Evolutionary conservation across 202 grass and related monocot genomes (phyloP).

Genomic region (Musa balbisiana): DNA sequence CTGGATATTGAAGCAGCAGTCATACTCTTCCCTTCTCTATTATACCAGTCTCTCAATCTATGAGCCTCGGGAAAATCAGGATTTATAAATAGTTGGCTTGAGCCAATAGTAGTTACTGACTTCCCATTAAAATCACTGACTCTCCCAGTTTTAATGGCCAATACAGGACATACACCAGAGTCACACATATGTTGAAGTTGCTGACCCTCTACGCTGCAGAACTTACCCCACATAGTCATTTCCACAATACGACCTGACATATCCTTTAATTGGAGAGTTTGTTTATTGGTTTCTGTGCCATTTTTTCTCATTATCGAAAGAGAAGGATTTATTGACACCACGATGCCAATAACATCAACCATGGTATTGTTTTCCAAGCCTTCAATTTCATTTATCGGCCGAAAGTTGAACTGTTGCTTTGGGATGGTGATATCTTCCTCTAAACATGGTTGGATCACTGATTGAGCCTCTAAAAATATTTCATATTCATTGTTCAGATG

Average conservation of each 20-base stretch:
- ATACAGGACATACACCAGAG: slow-evolving; percentile 67
- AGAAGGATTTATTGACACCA: slow-evolving; percentile 60
- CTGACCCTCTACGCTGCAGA: slow-evolving; percentile 58
- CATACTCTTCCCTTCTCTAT: slow-evolving; percentile 55
- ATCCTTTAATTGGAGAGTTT: slow-evolving; percentile 68
- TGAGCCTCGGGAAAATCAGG: slow-evolving; percentile 65
- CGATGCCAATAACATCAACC: slow-evolving; percentile 75
- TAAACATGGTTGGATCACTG: slow-evolving; percentile 43
- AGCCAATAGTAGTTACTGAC: slow-evolving; percentile 32
- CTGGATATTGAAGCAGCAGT: slow-evolving; percentile 51
- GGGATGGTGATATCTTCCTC: slow-evolving; percentile 65
- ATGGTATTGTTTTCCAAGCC: slow-evolving; percentile 38
- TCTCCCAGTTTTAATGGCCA: slow-evolving; percentile 56
- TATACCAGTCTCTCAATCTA: slow-evolving; percentile 64
- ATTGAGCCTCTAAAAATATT: slow-evolving; percentile 34
- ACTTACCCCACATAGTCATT: slow-evolving; percentile 74
- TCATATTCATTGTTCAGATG: slow-evolving; percentile 62
- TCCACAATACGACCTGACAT: slow-evolving; percentile 70
- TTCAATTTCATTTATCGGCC: slow-evolving; percentile 65
- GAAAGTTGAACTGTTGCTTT: slow-evolving; percentile 60
- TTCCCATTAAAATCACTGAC: slow-evolving; percentile 61
- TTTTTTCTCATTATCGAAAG: slow-evolving; percentile 43
- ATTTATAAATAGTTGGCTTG: slow-evolving; percentile 54
- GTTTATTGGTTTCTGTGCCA: slow-evolving; percentile 50
- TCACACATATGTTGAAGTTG: slow-evolving; percentile 59